Base-by-base conservation (phyloP, 257 asterid species). In the Nicotiana undulata region DNA sequence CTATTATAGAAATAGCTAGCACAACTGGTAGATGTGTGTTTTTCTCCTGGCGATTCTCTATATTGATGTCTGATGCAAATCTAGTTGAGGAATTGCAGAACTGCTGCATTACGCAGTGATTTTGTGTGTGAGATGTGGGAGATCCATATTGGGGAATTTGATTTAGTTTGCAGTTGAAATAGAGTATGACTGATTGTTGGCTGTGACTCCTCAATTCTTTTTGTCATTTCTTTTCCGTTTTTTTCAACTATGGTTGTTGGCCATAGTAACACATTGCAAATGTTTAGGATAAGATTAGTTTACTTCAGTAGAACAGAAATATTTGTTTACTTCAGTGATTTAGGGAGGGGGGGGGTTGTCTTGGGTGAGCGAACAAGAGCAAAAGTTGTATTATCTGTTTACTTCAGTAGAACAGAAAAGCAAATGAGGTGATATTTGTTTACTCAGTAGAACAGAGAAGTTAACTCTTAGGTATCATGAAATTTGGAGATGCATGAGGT, bases 11-110 rank as follows among this genome's bases (percentile, higher is more conserved):
- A 49, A 74, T 72, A 46, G 24, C 77, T 49, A 74, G 5, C 49
- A 49, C 61, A 74, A 46, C 16, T 74, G 61, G 40, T 74, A 44
- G 34, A 70, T 40, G 59, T 44, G 59, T 70, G 34, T 22, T 44
- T 44, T 31, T 40, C 77, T 22, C 34, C 59, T 70, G 77, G 20
- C 24, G 34, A 44, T 70, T 37, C 55, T 70, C 59, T 44, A 16
- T 70, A 20, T 70, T 22, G 34, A 70, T 70, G 77, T 32, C 77
- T 44, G 34, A 70, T 70, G 46, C 22, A 12, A 68, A 68, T 68
- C 76, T 68, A 37, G 76, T 37, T 68, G 56, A 68, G 76, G 29
- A 68, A n/a, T 68, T 68, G 76, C 3, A 37, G 76, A 68, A 10
- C 56, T 37, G 31, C 32, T 68, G 56, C 76, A 20, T 68, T 68